A percentile compares a stretch with the other conserved stretches of the same genome.
These are phyloP conservation scores for Aspergillus sparsus DNA, from an alignment of 495 filamentous ascomycete genomes.

Conservation along the genomic window DNA sequence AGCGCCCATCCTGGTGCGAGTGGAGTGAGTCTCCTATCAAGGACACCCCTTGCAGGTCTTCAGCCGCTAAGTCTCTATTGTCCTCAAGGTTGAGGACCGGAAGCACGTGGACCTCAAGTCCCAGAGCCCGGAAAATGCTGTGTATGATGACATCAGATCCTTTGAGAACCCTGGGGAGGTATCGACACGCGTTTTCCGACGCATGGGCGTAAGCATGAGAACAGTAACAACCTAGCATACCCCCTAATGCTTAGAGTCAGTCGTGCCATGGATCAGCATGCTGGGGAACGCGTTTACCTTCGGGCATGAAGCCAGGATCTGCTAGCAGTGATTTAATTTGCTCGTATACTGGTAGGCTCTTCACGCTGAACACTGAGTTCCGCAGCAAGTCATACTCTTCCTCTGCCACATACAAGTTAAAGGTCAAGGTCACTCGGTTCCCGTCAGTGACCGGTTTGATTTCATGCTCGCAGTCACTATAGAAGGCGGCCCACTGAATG, in stretches of 20 bases:
- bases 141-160: constrained; percentile 27
- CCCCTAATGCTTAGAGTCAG: neutral
- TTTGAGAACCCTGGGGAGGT: constrained; percentile 56
- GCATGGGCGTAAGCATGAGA: constrained; percentile 18
- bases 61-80: too few relatives aligned
- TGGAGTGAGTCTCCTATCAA: too few relatives aligned
- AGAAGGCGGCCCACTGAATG: constrained; percentile 62
- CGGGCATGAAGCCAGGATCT: constrained; percentile 3
- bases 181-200: constrained; percentile 53
- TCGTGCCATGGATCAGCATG: too few relatives aligned
- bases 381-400: too few relatives aligned
- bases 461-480: constrained; percentile 62
- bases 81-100: constrained; percentile 16
- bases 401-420: constrained; percentile 52
- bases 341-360: neutral
- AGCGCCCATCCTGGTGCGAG: too few relatives aligned
- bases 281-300: constrained; percentile 1
- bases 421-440: constrained; percentile 59
- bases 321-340: neutral
- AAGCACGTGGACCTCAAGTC: constrained; percentile 17
- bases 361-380: neutral
- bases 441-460: constrained; percentile 51
- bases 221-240: constrained; percentile 15
- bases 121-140: constrained; percentile 23
- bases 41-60: too few relatives aligned